A percentile compares a stretch with the other conserved stretches of the same genome.
These are phyloP conservation scores for Ophiobolus disseminans DNA, from an alignment of 2,329 filamentous ascomycete genomes.

Conservation along the genomic window DNA sequence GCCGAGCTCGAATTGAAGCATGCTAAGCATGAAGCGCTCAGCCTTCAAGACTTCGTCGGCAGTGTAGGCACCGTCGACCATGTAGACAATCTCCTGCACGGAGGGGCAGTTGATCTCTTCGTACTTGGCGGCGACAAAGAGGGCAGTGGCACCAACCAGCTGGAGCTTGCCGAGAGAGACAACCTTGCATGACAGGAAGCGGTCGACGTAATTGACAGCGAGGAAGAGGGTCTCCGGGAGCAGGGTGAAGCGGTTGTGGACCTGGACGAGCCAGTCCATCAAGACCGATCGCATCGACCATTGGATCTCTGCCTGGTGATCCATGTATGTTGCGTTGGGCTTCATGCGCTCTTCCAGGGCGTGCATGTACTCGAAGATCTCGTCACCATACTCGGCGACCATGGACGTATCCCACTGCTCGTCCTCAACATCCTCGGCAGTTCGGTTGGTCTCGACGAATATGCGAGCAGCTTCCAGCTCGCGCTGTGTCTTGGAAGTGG, in stretches of 20 bases:
- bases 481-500: slow-evolving; percentile 71
- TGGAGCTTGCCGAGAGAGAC: slow-evolving; percentile 95
- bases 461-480: slow-evolving; percentile 74
- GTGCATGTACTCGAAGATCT: slow-evolving; percentile 93
- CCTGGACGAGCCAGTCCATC: slow-evolving; percentile 98
- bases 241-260: slow-evolving; percentile 88
- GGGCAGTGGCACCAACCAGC: slow-evolving; percentile 92
- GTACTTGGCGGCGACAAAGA: slow-evolving; percentile 96
- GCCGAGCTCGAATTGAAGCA: slow-evolving; percentile 93
- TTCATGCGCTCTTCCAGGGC: slow-evolving; percentile 87
- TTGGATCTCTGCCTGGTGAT: slow-evolving; percentile 93
- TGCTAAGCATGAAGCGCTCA: slow-evolving; percentile 96
- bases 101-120: slow-evolving; percentile 99
- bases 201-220: slow-evolving; percentile 95
- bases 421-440: slow-evolving; percentile 80
- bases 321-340: slow-evolving; percentile 94
- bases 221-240: slow-evolving; percentile 95
- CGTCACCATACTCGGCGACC: slow-evolving; percentile 95
- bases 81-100: slow-evolving; percentile 93
- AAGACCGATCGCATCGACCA: slow-evolving; percentile 98
- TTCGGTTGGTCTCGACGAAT: slow-evolving; percentile 71
- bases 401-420: slow-evolving; percentile 94
- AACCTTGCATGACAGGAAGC: slow-evolving; percentile 92
- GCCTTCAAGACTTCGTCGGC: slow-evolving; percentile 94
- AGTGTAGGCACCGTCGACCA: slow-evolving; percentile 93